A percentile compares a stretch with the other conserved stretches of the same genome.
These are phyloP conservation scores for Haplosporangium gracile DNA, from an alignment of 192 early-diverging fungal species.

Conservation along the genomic window DNA sequence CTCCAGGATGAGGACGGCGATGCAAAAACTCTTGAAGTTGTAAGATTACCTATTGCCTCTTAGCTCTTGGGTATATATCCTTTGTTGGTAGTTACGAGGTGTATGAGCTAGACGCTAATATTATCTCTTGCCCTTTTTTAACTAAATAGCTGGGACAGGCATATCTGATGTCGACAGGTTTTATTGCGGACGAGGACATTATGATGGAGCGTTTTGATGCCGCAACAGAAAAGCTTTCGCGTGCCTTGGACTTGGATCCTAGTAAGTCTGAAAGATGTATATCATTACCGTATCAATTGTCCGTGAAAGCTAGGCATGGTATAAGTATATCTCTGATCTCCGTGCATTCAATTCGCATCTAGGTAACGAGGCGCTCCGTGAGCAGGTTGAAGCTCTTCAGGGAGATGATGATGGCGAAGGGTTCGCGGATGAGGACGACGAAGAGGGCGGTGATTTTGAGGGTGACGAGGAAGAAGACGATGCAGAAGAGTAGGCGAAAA, in stretches of 20 bases:
- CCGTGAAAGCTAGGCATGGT: background rate
- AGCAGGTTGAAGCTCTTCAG: slow-evolving; percentile 61
- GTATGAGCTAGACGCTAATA: too few species aligned
- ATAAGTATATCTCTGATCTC: background rate
- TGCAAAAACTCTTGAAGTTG: slow-evolving; percentile 37
- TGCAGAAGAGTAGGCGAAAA: background rate
- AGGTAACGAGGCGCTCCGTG: slow-evolving; percentile 56
- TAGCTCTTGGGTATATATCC: background rate
- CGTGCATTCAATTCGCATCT: background rate
- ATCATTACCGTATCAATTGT: background rate
- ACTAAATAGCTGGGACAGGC: slow-evolving; percentile 54
- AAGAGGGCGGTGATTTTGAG: slow-evolving; percentile 1
- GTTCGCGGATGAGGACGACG: slow-evolving; percentile 17
- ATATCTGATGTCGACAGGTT: slow-evolving; percentile 53
- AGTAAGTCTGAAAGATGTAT: slow-evolving; percentile 18
- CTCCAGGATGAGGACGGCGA: slow-evolving; percentile 43
- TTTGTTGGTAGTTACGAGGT: background rate
- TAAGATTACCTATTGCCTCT: slow-evolving; percentile 4
- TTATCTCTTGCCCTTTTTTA: slow-evolving; percentile 38
- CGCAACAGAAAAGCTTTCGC: slow-evolving; percentile 60
- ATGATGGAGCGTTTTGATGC: slow-evolving; percentile 64
- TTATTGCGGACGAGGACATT: slow-evolving; percentile 65
- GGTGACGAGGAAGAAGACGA: slow-evolving; percentile 8
- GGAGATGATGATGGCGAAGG: slow-evolving; percentile 26
- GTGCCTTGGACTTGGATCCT: slow-evolving; percentile 61